Evolutionary conservation across 2,329 filamentous ascomycete species (phyloP).

Genomic region (Emergomyces pasteurianus): DNA sequence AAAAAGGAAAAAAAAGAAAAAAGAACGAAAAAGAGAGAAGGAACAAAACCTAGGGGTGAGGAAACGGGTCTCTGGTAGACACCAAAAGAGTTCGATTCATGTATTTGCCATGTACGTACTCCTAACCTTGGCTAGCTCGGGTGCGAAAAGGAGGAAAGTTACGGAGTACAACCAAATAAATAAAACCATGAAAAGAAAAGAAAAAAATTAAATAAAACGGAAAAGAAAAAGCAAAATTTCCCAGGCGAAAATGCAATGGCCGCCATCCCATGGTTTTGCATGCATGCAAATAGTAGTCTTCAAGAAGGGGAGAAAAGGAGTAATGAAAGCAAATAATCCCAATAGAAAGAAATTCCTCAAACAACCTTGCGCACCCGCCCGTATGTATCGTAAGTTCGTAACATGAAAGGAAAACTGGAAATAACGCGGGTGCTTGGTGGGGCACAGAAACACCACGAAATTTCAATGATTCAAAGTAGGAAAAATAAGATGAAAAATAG

Average conservation of each 20-base stretch:
- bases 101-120: too few relatives aligned
- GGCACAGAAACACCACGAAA: not conserved
- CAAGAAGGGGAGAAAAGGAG: not conserved
- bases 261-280: not conserved
- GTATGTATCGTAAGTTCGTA: not conserved
- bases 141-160: too few relatives aligned
- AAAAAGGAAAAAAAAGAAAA: not conserved
- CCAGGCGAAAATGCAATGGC: not conserved
- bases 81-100: too few relatives aligned
- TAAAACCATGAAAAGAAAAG: too few relatives aligned
- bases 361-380: too few relatives aligned
- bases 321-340: not conserved
- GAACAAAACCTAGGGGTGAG: too few relatives aligned
- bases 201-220: too few relatives aligned
- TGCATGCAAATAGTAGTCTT: not conserved
- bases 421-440: not conserved
- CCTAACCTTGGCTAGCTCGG: too few relatives aligned
- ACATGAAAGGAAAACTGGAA: not conserved
- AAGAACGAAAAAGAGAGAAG: too few relatives aligned
- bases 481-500: not conserved
- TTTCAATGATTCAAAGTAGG: not conserved
- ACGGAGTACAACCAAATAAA: too few relatives aligned
- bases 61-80: not conserved
- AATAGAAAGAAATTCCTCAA: not conserved
- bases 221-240: too few relatives aligned